Conservation (phyloP, 179 eudicot genomes). For the Spergularia azorica region DNA sequence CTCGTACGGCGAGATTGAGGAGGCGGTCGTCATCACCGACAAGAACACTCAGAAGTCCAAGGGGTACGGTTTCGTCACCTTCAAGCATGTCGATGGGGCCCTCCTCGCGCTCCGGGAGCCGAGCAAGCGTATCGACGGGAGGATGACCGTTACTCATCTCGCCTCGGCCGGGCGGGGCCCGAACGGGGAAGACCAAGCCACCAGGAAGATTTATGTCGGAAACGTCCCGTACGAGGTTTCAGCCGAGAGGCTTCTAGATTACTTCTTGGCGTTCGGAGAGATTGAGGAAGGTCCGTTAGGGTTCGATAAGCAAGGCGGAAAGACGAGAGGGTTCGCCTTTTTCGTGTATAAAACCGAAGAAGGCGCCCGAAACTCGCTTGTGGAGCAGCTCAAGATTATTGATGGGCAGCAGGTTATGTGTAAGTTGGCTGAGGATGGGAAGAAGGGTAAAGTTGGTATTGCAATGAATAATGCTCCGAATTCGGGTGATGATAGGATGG, state of each 20-base stretch:
- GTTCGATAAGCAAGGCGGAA: slow-evolving; percentile 48
- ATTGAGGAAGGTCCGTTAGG: slow-evolving; percentile 55
- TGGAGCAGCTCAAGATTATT: slow-evolving; percentile 41
- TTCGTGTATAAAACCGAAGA: slow-evolving; percentile 48
- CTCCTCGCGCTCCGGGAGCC: slow-evolving; percentile 39
- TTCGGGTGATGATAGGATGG: slow-evolving; percentile 34
- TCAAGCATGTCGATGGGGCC: slow-evolving; percentile 44
- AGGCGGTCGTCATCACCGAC: slow-evolving; percentile 41
- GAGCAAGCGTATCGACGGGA: slow-evolving; percentile 43
- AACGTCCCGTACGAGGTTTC: slow-evolving; percentile 45
- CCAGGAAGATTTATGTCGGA: slow-evolving; percentile 51
- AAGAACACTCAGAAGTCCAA: slow-evolving; percentile 39
- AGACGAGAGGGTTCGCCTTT: slow-evolving; percentile 45
- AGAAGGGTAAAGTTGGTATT: slow-evolving; percentile 38
- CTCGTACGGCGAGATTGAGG: slow-evolving; percentile 41
- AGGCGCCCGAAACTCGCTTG: slow-evolving; percentile 34
- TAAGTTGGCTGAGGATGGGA: slow-evolving; percentile 48
- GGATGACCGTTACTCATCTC: slow-evolving; percentile 43
- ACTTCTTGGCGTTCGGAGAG: slow-evolving; percentile 42
- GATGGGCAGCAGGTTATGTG: slow-evolving; percentile 43
- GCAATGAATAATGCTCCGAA: slow-evolving; percentile 16
- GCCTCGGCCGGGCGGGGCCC: slow-evolving; percentile 42
- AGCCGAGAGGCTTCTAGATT: slow-evolving; percentile 39
- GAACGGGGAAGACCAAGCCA: slow-evolving; percentile 29
- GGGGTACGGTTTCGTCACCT: slow-evolving; percentile 48